phyloP scores from a whole-genome alignment of 306 rosid genomes.

The Prosopis cineraria region DNA sequence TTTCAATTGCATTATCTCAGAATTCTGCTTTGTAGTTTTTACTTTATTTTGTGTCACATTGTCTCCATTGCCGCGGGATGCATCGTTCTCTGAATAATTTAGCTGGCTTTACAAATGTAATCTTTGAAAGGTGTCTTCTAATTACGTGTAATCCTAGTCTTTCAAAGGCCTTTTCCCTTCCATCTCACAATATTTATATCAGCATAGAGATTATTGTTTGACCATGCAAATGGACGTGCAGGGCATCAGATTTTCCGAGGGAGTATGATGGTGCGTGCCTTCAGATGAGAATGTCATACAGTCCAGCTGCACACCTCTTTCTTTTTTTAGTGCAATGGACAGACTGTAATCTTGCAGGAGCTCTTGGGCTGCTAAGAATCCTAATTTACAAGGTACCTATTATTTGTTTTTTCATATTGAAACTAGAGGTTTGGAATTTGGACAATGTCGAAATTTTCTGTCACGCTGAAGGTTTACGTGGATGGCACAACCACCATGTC shows the following conservation, averaged over 20 bases:
- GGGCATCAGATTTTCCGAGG: conserved; percentile 88
- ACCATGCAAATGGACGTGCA: conserved; percentile 40
- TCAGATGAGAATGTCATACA: conserved; percentile 99
- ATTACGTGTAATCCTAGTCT: neutral
- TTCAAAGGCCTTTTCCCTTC: conserved; percentile 11
- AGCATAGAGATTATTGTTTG: neutral
- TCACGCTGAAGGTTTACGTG: conserved; percentile 74
- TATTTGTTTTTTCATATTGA: conserved; percentile 25
- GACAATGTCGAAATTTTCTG: conserved; percentile 29
- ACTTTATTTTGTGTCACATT: conserved; percentile 23
- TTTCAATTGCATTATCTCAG: conserved; percentile 5
- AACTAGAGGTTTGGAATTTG: conserved; percentile 29
- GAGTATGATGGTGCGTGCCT: conserved; percentile 96
- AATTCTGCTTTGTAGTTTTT: neutral
- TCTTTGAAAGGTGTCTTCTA: conserved; percentile 16
- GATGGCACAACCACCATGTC: conserved; percentile 99
- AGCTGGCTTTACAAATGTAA: neutral
- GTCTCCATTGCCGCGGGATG: neutral
- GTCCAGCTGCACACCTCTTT: conserved; percentile 93
- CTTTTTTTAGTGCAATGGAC: conserved; percentile 96
- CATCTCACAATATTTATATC: neutral
- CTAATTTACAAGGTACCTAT: conserved; percentile 81
- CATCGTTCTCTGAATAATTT: conserved; percentile 5
- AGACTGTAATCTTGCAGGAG: conserved; percentile 92
- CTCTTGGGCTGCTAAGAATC: conserved; percentile 88